Evolutionary conservation across 139 green algal species (phyloP), one percentile per base, ranked within the genome.

Genomic region (Choricystis sp.): DNA sequence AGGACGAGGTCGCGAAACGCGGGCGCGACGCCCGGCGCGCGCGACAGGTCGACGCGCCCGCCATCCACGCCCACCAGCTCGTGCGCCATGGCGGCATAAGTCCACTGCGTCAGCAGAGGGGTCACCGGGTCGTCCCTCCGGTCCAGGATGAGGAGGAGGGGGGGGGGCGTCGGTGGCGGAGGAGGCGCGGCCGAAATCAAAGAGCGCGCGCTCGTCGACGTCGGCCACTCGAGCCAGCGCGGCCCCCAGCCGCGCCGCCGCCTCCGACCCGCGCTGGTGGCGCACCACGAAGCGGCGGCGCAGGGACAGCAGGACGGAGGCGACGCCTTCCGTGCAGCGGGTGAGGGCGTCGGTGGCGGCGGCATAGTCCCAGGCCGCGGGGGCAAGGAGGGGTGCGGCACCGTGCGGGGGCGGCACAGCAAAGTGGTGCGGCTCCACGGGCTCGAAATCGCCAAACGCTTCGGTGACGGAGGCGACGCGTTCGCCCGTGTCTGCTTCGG

Each of bases 71-170:
- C 86, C 2, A 96, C 29, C n/a, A 96, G 76, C 76, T 96, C 86
- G 62, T 95, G 88, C 4, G 92, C 76, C 89, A 96, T 96, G 56
- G 89, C 87, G 65, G 89, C 80, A 65, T 86, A 89, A 0, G 83
- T 84, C 76, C 78, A 86, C 66, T 82, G 73, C 31, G 69, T 52
- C 49, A 96, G 83, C 57, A 96, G 77, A 2, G 89, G 89, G 0
- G 87, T 95, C 25, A 94, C 86, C 0, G 89, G 89, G 70, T 96
- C 89, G 52, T 95, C 86, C 27, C 72, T 67, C 21, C 89, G 67
- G 67, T 96, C 89, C 59, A 96, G 64, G 5, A 96, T 64, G 49
- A 96, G 74, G 63, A 96, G 68, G 25, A 94, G 59, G 2, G 86
- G 84, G 19, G 71, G 66, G 19, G 62, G 74, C 25, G 82, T 75